A percentile compares a stretch with the other conserved stretches of the same genome.
phyloP scores from a whole-genome alignment of 176 grass and related monocot species.

The Hsuehochloa calcarea region DNA sequence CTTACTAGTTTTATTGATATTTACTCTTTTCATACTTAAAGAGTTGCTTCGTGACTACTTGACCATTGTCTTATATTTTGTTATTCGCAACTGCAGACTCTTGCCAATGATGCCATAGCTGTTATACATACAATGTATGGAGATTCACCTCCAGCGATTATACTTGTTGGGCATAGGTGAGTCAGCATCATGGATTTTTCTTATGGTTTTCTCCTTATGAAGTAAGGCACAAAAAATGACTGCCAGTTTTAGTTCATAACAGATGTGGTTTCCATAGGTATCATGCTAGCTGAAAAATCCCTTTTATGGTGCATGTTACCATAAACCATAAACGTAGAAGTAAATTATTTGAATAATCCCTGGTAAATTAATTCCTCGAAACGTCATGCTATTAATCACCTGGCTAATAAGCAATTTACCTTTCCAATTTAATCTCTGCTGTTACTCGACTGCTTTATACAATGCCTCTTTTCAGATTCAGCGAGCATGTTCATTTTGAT shows the following conservation, averaged over 20 bases:
- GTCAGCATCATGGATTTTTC: constrained; percentile 1
- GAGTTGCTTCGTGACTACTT: neutral
- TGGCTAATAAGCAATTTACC: neutral
- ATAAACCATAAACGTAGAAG: neutral
- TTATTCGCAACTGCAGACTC: constrained; percentile 58
- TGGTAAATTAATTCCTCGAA: constrained; percentile 6
- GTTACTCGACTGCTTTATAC: neutral
- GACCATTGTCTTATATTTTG: neutral
- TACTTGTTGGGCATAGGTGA: constrained; percentile 97
- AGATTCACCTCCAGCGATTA: constrained; percentile 83
- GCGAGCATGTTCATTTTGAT: constrained; percentile 7
- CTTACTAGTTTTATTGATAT: neutral
- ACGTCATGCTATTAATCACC: neutral
- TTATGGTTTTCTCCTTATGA: neutral
- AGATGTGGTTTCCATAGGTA: neutral
- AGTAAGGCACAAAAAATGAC: constrained; percentile 4
- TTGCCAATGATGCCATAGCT: constrained; percentile 76
- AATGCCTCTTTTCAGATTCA: neutral
- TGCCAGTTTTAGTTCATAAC: neutral
- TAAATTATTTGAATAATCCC: neutral
- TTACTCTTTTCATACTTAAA: constrained; percentile 8
- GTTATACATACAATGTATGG: constrained; percentile 71
- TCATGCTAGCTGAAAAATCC: constrained; percentile 2
- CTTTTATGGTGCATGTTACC: neutral
- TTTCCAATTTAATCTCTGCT: constrained; percentile 12